Evolutionary conservation across 2,329 filamentous ascomycete species (phyloP), one percentile per base, ranked within the genome.

Genomic region (Annulohypoxylon truncatum): DNA sequence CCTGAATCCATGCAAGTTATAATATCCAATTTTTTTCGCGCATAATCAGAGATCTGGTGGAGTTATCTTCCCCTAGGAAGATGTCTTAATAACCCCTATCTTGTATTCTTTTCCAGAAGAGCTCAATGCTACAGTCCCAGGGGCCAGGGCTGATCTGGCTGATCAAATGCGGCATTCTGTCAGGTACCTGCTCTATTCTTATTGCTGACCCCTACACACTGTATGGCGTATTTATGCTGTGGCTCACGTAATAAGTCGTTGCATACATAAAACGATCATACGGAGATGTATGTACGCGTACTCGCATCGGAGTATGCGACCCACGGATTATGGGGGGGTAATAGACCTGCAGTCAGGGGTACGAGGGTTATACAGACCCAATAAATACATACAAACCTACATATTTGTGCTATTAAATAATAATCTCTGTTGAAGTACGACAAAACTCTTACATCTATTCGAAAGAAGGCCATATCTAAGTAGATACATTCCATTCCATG

Each of bases 161-260:
- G 35, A 38, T 38, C 35, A 15, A 28, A 38, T 18, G 18, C 35
- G n/a, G 35, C 18, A 38, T 18, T 46, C 40, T 18, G 22, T 50
- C 18, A 59, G 48, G 44, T 53, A 48, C 28, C 42, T 42, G 8
- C 29, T 54, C 24, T 20, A 13, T 15, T 10, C n/a, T 40, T 40
- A 33, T 28, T 35, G 24, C 28, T 35, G 47, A 33, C 13, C 24
- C 47, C 54, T 24, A 64, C 52, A 15, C 56, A 51, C 44, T 42
- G 29, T 44, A 62, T 51, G 48, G 47, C 47, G 42, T 58, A 52
- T 47, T 54, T 57, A 55, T 61, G 31, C 29, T 50, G 35, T 29
- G 9, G 66, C 66, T 69, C 66, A 69, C 66, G 63, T 69, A 61
- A 69, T 69, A 61, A 69, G 59, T 60, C 44, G 38, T 24, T 18